A percentile compares a stretch with the other conserved stretches of the same genome.
phyloP scores from a whole-genome alignment of 306 rosid genomes.

The Sechiopsis laciniata region DNA sequence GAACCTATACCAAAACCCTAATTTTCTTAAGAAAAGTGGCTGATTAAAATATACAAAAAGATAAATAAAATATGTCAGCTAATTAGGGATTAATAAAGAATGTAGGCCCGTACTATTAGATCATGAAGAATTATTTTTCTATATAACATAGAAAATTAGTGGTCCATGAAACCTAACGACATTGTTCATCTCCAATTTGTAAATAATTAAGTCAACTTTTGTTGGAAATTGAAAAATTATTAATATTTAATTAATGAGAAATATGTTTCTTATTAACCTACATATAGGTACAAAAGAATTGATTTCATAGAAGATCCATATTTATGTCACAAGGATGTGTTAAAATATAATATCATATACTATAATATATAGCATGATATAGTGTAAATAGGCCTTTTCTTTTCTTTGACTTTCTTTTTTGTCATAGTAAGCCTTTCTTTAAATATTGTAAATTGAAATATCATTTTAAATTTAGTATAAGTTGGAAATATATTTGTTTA shows the following conservation, averaged over 20 bases:
- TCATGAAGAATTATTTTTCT: neutral
- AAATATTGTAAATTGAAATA: neutral
- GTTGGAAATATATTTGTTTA: too few relatives aligned
- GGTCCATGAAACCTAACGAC: conserved; percentile 4
- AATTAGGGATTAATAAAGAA: conserved; percentile 3
- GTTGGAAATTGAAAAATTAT: neutral
- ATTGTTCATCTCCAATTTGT: neutral
- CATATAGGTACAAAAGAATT: neutral
- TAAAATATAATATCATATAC: neutral
- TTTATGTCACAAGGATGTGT: neutral
- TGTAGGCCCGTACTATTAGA: neutral
- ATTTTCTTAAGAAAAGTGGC: neutral
- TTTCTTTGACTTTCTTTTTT: too few relatives aligned
- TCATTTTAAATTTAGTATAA: too few relatives aligned
- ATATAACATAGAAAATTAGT: neutral
- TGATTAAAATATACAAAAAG: neutral
- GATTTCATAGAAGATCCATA: neutral
- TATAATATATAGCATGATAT: neutral
- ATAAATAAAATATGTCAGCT: neutral
- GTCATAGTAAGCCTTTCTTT: too few relatives aligned
- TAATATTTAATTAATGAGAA: conserved; percentile 6
- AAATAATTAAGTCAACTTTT: neutral
- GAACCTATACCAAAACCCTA: neutral
- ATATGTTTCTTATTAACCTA: conserved; percentile 7
- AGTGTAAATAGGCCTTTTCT: neutral